Conservation (phyloP, 2,329 filamentous ascomycete genomes). For the Graphilbum fragrans region DNA sequence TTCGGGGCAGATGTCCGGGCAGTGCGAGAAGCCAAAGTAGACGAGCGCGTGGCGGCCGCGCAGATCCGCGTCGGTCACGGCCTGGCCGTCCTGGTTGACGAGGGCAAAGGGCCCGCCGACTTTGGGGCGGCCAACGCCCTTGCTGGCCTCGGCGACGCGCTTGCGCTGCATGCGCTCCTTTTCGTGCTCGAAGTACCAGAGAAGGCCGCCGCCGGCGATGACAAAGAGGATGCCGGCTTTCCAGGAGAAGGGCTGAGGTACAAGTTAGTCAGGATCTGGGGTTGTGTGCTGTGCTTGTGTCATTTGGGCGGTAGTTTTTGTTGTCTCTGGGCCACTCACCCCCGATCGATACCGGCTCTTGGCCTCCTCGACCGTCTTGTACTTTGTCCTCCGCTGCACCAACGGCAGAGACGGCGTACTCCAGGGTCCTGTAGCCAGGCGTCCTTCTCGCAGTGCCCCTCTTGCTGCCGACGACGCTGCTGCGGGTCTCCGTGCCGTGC, state of each 20-base stretch:
- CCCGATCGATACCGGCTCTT: slow-evolving; percentile 46
- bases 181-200: slow-evolving; percentile 87
- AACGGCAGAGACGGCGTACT: slow-evolving; percentile 13
- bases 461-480: slow-evolving; percentile 1
- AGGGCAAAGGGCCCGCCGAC: slow-evolving; percentile 81
- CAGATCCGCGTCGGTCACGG: slow-evolving; percentile 68
- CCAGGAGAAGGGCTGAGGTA: slow-evolving; percentile 76
- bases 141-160: slow-evolving; percentile 79
- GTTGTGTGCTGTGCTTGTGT: too few relatives aligned
- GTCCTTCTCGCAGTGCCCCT: not conserved
- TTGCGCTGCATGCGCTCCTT: slow-evolving; percentile 85
- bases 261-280: not conserved
- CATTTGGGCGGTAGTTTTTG: not conserved
- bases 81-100: slow-evolving; percentile 67
- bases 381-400: slow-evolving; percentile 25
- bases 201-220: slow-evolving; percentile 60
- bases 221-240: slow-evolving; percentile 83
- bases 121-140: slow-evolving; percentile 85
- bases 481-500: slow-evolving; percentile 1
- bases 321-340: slow-evolving; percentile 22
- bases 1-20: slow-evolving; percentile 96
- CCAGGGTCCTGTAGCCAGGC: slow-evolving; percentile 12
- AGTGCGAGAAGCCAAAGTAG: slow-evolving; percentile 98
- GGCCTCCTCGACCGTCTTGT: slow-evolving; percentile 46
- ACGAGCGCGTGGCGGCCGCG: slow-evolving; percentile 70